Conservation (phyloP, 176 grass and related monocot species). For the Avena sativa region DNA sequence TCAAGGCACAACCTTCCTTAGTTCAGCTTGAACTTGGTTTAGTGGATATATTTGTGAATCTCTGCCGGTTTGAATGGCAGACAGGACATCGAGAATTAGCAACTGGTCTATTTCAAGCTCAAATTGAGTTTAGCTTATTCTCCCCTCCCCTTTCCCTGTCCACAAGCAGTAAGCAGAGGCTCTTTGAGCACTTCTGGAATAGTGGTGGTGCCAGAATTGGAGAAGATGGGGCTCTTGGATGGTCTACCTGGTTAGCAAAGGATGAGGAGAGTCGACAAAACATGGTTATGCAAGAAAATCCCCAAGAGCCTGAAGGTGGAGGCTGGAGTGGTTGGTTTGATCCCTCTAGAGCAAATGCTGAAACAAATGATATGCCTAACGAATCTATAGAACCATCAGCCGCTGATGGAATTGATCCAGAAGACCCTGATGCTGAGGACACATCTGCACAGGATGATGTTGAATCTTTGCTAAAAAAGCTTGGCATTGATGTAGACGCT, state of each 20-base stretch:
- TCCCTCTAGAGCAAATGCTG: slow-evolving; percentile 52
- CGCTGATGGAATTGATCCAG: slow-evolving; percentile 53
- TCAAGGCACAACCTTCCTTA: slow-evolving; percentile 58
- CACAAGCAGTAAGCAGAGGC: slow-evolving; percentile 80
- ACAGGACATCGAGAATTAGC: slow-evolving; percentile 87
- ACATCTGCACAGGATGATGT: slow-evolving; percentile 72
- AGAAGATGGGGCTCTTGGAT: slow-evolving; percentile 86
- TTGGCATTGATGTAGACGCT: slow-evolving; percentile 83
- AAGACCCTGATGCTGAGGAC: slow-evolving; percentile 60
- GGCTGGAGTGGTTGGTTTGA: slow-evolving; percentile 98
- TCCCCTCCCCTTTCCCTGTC: slow-evolving; percentile 73
- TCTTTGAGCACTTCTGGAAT: slow-evolving; percentile 99
- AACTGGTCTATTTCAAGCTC: slow-evolving; percentile 93
- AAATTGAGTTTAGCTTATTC: slow-evolving; percentile 89
- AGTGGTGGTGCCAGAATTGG: slow-evolving; percentile 78
- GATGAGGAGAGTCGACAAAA: slow-evolving; percentile 80
- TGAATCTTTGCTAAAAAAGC: slow-evolving; percentile 87
- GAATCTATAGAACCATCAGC: slow-evolving; percentile 46
- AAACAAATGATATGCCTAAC: slow-evolving; percentile 38
- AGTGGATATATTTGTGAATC: slow-evolving; percentile 88
- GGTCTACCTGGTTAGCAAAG: slow-evolving; percentile 91
- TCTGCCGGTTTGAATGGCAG: slow-evolving; percentile 96
- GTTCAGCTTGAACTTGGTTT: slow-evolving; percentile 82
- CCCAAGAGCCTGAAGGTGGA: slow-evolving; percentile 69
- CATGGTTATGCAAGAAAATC: slow-evolving; percentile 58